Evolutionary conservation across 2,329 filamentous ascomycete species (phyloP).

Genomic region (Ophiostoma piceae): DNA sequence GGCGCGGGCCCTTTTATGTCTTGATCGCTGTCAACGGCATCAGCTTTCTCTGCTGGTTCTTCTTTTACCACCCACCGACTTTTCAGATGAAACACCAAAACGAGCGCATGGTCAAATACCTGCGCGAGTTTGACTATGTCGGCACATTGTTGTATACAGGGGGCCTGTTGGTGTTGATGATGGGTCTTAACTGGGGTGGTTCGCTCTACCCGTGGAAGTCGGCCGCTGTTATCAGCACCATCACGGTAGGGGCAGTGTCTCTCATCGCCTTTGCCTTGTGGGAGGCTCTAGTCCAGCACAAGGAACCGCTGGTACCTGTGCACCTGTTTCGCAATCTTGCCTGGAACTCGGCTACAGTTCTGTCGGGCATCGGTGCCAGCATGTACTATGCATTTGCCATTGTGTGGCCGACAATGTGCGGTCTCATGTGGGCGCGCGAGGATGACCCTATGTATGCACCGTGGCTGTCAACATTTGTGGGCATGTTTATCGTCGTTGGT

Average conservation of each 20-base stretch:
- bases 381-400: constrained; percentile 38
- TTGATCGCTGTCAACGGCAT: constrained; percentile 32
- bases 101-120: constrained; percentile 29
- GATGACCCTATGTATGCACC: constrained; percentile 29
- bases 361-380: constrained; percentile 35
- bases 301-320: constrained; percentile 37
- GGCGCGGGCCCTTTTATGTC: constrained; percentile 33
- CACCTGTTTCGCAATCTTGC: constrained; percentile 35
- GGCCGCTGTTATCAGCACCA: constrained; percentile 31
- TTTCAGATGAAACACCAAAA: constrained; percentile 33
- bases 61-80: constrained; percentile 36
- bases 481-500: constrained; percentile 31
- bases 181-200: constrained; percentile 35
- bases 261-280: background rate
- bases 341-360: constrained; percentile 34
- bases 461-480: constrained; percentile 31
- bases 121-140: constrained; percentile 34
- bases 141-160: constrained; percentile 33
- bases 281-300: constrained; percentile 24
- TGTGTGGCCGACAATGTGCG: constrained; percentile 36
- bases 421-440: constrained; percentile 32
- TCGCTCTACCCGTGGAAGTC: constrained; percentile 34
- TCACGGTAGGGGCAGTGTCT: constrained; percentile 27
- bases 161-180: constrained; percentile 33
- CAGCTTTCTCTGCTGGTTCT: constrained; percentile 31